Conservation (phyloP, 371 early-diverging fungal species). For the Choanephora cucurbitarum region DNA sequence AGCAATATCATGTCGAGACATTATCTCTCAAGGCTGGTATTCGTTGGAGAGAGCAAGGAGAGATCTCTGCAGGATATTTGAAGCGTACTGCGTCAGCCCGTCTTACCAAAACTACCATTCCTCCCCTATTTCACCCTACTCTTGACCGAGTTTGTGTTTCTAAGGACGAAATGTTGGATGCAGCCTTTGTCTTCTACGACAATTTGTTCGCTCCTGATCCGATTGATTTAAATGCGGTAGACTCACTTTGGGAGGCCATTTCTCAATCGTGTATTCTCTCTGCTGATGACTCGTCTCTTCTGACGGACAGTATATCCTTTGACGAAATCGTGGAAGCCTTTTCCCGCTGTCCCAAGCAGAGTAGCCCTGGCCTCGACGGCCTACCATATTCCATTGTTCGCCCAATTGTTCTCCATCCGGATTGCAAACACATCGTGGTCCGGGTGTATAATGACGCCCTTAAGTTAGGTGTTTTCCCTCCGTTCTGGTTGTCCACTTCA, state of each 20-base stretch:
- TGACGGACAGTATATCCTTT: neutral
- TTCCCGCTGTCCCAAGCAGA: too few species aligned
- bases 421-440: too few species aligned
- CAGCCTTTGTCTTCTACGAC: slow-evolving; percentile 8
- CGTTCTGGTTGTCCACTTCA: too few species aligned
- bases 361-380: too few species aligned
- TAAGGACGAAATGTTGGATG: slow-evolving; percentile 7
- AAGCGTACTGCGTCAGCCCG: neutral
- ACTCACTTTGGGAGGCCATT: neutral
- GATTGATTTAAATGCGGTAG: slow-evolving; percentile 1
- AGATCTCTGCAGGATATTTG: slow-evolving; percentile 9
- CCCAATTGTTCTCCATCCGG: too few species aligned
- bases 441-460: too few species aligned
- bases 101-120: neutral
- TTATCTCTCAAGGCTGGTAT: slow-evolving; percentile 2
- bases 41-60: slow-evolving; percentile 9
- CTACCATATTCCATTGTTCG: too few species aligned
- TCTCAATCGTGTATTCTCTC: neutral
- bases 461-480: too few species aligned
- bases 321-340: too few species aligned
- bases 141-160: neutral
- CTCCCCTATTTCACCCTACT: neutral
- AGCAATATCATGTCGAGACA: slow-evolving; percentile 2
- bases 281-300: neutral
- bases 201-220: slow-evolving; percentile 13